A percentile compares a stretch with the other conserved stretches of the same genome.
Conservation (phyloP, 106 monocot species). For the Acorus gramineus region DNA sequence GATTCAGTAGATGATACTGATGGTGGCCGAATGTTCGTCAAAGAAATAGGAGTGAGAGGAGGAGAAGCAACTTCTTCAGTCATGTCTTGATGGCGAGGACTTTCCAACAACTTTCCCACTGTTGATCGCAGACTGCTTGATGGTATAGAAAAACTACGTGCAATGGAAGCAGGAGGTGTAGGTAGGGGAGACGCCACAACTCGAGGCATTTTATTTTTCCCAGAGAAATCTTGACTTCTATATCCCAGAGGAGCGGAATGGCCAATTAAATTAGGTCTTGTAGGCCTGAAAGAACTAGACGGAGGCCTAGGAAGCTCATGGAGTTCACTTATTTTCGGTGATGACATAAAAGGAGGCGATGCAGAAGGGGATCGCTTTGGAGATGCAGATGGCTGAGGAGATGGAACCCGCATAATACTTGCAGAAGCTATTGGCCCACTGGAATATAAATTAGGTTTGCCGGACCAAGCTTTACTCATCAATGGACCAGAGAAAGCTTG, state of each 20-base stretch:
- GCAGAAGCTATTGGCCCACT: neutral
- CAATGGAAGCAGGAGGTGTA: conserved; percentile 47
- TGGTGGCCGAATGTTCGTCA: neutral
- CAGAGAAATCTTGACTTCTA: neutral
- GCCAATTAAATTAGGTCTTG: neutral
- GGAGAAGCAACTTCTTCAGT: conserved; percentile 26
- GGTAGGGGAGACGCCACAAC: conserved; percentile 62
- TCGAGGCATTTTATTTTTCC: conserved; percentile 8
- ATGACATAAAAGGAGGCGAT: conserved; percentile 1
- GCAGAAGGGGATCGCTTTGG: neutral
- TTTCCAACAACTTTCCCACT: conserved; percentile 27
- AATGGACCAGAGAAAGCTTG: conserved; percentile 5
- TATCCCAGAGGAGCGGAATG: conserved; percentile 3
- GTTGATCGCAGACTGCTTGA: conserved; percentile 40
- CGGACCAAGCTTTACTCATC: neutral
- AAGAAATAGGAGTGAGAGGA: conserved; percentile 16
- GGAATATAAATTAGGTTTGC: neutral
- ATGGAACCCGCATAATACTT: neutral
- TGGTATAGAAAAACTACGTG: conserved; percentile 91
- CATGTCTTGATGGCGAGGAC: conserved; percentile 7
- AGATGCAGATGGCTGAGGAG: neutral
- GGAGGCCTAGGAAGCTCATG: conserved; percentile 6
- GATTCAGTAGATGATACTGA: neutral
- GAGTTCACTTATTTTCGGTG: conserved; percentile 5
- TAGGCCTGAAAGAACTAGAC: neutral